These are phyloP conservation scores for Chytriomyces sp. DNA, from an alignment of 192 early-diverging fungal genomes.

Conservation along the genomic window DNA sequence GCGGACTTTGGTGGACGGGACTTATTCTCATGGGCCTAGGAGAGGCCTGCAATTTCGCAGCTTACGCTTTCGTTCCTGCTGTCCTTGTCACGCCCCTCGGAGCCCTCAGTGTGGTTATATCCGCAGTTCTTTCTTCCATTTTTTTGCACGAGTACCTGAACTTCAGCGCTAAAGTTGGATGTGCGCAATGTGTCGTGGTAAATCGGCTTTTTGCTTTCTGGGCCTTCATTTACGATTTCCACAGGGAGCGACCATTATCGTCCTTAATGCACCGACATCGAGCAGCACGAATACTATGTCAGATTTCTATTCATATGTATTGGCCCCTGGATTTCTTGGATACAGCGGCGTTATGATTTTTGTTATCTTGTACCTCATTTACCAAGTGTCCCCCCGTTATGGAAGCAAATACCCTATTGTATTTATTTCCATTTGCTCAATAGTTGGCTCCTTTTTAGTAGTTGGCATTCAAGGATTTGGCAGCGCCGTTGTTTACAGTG, in stretches of 20 bases:
- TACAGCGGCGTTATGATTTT: slow-evolving; percentile 53
- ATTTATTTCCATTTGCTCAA: slow-evolving; percentile 52
- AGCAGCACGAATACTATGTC: slow-evolving; percentile 44
- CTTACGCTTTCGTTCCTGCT: slow-evolving; percentile 92
- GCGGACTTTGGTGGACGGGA: slow-evolving; percentile 86
- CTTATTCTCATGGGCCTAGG: slow-evolving; percentile 85
- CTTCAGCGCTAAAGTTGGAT: slow-evolving; percentile 59
- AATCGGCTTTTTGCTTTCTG: too few species aligned
- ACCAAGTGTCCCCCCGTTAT: slow-evolving; percentile 59
- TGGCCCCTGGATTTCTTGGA: slow-evolving; percentile 58
- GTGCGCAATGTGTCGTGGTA: slow-evolving; percentile 59
- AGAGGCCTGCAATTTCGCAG: slow-evolving; percentile 90
- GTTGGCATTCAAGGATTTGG: slow-evolving; percentile 66
- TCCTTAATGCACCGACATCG: slow-evolving; percentile 49
- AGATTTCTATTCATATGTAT: slow-evolving; percentile 52
- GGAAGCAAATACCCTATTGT: slow-evolving; percentile 59
- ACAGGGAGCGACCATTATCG: slow-evolving; percentile 61
- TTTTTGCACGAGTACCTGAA: slow-evolving; percentile 58
- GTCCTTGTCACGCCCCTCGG: slow-evolving; percentile 91
- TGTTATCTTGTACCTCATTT: slow-evolving; percentile 45
- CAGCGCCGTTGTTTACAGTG: slow-evolving; percentile 54
- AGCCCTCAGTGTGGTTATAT: slow-evolving; percentile 84
- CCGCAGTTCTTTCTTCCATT: slow-evolving; percentile 62
- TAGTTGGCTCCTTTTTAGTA: slow-evolving; percentile 65
- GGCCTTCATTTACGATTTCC: too few species aligned